Evolutionary conservation across 805 yeast species (phyloP).

Genomic region (Aciculoconidium aculeatum): DNA sequence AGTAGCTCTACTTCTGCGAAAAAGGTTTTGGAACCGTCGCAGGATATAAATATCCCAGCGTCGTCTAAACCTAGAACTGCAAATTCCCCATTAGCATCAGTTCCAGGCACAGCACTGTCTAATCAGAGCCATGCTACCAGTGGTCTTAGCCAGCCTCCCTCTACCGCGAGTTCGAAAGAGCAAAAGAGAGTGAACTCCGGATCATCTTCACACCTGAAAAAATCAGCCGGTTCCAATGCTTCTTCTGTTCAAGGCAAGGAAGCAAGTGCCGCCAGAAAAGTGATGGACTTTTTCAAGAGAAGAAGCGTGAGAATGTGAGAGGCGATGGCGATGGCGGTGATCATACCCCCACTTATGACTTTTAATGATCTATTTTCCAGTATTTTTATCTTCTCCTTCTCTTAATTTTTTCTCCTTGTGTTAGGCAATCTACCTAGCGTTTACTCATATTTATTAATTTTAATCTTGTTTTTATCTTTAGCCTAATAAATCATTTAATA

Average conservation of each 20-base stretch:
- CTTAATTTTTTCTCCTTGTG: no score
- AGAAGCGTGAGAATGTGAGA: slow-evolving; percentile 35
- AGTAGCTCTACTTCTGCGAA: slow-evolving; percentile 9
- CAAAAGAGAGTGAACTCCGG: slow-evolving; percentile 21
- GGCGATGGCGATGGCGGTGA: no score
- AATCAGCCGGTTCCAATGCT: slow-evolving; percentile 18
- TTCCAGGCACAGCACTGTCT: no score
- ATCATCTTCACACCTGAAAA: slow-evolving; percentile 24
- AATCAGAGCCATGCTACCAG: slow-evolving; percentile 10
- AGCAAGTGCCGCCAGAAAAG: slow-evolving; percentile 70
- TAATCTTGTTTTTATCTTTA: no score
- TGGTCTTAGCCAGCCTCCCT: no score
- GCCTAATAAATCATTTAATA: no score
- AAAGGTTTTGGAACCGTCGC: slow-evolving; percentile 29
- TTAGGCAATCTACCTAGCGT: no score
- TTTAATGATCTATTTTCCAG: no score
- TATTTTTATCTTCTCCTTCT: no score
- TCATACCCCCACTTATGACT: no score
- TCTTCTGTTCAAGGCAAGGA: slow-evolving; percentile 41
- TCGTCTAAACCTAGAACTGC: slow-evolving; percentile 1
- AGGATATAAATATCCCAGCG: slow-evolving; percentile 18
- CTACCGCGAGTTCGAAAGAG: slow-evolving; percentile 13
- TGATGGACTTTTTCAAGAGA: slow-evolving; percentile 73
- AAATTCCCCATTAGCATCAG: slow-evolving; percentile 3
- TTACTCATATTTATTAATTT: no score